Evolutionary conservation across 1,284 basidiomycete species (phyloP), one percentile per base, ranked within the genome.

Genomic region (Wolfiporia cocos): DNA sequence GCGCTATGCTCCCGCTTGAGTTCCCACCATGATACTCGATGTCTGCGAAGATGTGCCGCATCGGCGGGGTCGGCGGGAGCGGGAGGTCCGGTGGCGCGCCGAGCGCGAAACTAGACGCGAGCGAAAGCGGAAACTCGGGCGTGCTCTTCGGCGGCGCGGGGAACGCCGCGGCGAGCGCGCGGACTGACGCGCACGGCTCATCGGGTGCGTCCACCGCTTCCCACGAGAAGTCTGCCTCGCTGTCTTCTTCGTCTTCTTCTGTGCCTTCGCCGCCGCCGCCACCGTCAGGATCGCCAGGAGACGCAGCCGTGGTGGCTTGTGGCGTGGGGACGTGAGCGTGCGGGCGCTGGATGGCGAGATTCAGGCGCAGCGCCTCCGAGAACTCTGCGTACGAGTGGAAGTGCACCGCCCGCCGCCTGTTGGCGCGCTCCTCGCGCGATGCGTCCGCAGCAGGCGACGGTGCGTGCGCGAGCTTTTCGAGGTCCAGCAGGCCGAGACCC

Each of bases 1-100:
- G 36, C 9, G 46, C 44, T 47, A 54, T 54, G 39, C 52, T 54
- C 36, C 35, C 41, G 21, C 47, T 44, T 22, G 50, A 48, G 24
- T 54, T 48, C 18, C n/a, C n/a, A n/a, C n/a, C n/a, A n/a, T n/a
- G n/a, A n/a, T n/a, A n/a, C n/a, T n/a, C n/a, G n/a, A n/a, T n/a
- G n/a, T n/a, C n/a, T n/a, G n/a, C n/a, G n/a, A n/a, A n/a, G n/a
- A n/a, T n/a, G n/a, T n/a, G n/a, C n/a, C n/a, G n/a, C n/a, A 39
- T 19, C n/a, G 40, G 42, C 14, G 48, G 45, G 3, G 43, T 43
- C 2, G 48, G 48, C 19, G 49, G 49, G 5, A 50, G 46, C 7
- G 49, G 49, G 4, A 47, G 14, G 22, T 45, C 21, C 15, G 49
- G 49, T 15, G 40, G 48, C 7, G 28, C 17, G 15, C 37, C 37